These are phyloP conservation scores for Globisporangium ultimum DNA, from an alignment of 352 stramenopile species.

Conservation along the genomic window DNA sequence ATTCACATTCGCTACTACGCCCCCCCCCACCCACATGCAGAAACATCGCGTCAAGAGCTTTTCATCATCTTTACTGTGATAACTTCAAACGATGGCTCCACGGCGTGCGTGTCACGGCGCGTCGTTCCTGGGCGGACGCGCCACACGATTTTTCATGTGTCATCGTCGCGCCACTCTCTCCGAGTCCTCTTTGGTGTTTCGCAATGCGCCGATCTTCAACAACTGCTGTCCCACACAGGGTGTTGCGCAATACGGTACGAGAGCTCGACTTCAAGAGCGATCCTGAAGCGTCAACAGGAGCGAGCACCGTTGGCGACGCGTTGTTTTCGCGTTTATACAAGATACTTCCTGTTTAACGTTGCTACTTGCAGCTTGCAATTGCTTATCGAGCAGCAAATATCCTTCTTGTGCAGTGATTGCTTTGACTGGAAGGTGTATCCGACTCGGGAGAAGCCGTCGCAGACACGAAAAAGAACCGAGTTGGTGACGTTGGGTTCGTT, in stretches of 20 bases:
- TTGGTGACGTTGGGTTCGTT: conserved; percentile 10
- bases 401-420: too few species aligned
- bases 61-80: neutral
- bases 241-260: conserved; percentile 10
- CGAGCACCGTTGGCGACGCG: neutral
- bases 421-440: neutral
- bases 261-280: conserved; percentile 1
- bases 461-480: conserved; percentile 13
- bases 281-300: conserved; percentile 15
- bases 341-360: neutral
- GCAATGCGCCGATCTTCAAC: conserved; percentile 12
- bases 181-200: conserved; percentile 1
- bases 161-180: neutral
- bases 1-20: too few species aligned
- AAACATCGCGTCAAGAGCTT: too few species aligned
- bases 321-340: neutral
- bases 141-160: conserved; percentile 6
- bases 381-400: too few species aligned
- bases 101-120: conserved; percentile 9
- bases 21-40: too few species aligned
- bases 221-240: conserved; percentile 1
- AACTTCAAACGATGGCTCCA: conserved; percentile 6
- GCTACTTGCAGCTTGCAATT: neutral
- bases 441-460: conserved; percentile 7
- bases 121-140: neutral